Evolutionary conservation across 2,329 filamentous ascomycete genomes (phyloP).

Genomic region (Paraphoma sp.): DNA sequence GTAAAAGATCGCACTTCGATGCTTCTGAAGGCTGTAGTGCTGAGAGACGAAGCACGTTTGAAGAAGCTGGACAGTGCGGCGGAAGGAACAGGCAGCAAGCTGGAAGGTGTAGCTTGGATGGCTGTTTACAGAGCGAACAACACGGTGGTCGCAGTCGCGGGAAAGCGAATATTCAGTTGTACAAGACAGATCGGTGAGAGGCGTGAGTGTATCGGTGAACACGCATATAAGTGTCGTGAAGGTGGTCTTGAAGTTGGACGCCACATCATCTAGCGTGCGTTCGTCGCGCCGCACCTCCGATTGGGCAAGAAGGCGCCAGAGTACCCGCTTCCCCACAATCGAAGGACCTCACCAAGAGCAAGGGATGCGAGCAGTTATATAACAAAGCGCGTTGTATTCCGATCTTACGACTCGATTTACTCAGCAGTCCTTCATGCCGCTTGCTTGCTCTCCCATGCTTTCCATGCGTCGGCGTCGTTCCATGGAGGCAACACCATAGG

Average conservation of each 20-base stretch:
- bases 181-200: background rate
- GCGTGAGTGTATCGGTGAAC: background rate
- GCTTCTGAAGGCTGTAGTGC: too few relatives aligned
- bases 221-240: background rate
- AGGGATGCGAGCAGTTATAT: background rate
- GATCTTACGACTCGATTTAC: background rate
- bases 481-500: slow-evolving; percentile 62
- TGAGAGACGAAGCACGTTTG: too few relatives aligned
- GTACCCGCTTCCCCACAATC: slow-evolving; percentile 5
- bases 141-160: too few relatives aligned
- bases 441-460: slow-evolving; percentile 23
- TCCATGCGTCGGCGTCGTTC: slow-evolving; percentile 51
- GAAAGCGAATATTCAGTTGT: background rate
- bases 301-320: slow-evolving; percentile 1
- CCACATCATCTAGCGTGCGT: background rate
- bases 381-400: background rate
- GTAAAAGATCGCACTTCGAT: too few relatives aligned
- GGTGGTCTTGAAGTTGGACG: background rate
- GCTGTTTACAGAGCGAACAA: too few relatives aligned
- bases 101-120: too few relatives aligned
- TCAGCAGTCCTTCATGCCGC: background rate
- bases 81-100: too few relatives aligned
- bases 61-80: too few relatives aligned
- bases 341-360: background rate
- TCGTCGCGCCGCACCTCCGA: background rate